Evolutionary conservation across 2,329 filamentous ascomycete species (phyloP), one percentile per base, ranked within the genome.

Genomic region (Arthrobotrys iridis): DNA sequence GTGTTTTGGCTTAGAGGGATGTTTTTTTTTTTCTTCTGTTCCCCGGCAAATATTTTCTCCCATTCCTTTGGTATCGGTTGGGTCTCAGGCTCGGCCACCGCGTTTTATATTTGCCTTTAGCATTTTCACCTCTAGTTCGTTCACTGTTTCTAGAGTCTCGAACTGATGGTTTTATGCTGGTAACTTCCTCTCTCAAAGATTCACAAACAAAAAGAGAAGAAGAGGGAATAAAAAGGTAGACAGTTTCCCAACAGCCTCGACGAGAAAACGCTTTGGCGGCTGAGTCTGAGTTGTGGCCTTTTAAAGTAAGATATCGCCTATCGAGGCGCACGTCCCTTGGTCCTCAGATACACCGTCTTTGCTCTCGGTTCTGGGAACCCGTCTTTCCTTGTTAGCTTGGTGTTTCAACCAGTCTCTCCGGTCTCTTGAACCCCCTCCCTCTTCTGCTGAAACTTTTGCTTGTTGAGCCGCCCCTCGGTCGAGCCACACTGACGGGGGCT

Each of bases 251-350:
- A 15, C 8, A 37, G 13, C 11, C 30, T 58, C 8, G 18, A 20
- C 20, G 13, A 41, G 20, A 33, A 43, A 22, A n/a, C 46, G 26
- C n/a, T 52, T 63, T 67, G 55, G 55, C 43, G 22, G 43, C 30
- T 18, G 41, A 62, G 46, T 18, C 46, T 30, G 62, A 57, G 45
- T 45, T 41, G 68, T 24, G n/a, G 35, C 37, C 40, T 67, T 57
- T 57, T 48, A 48, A 62, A 67, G 70, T 67, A 58, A 74, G 70
- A 67, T 67, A 74, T 74, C 62, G 62, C 62, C 70, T 66, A 62
- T 67, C 37, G 35, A 62, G 45, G 62, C 22, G 70, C 70, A 74
- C 70, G 70, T 74, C 62, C 70, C 28, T 74, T 37, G 22, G 28
- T 45, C 33, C 35, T 58, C 28, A 58, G 55, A 46, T 35, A 50